phyloP scores from a whole-genome alignment of 495 filamentous ascomycete genomes.

The Daldinia caldariorum region DNA sequence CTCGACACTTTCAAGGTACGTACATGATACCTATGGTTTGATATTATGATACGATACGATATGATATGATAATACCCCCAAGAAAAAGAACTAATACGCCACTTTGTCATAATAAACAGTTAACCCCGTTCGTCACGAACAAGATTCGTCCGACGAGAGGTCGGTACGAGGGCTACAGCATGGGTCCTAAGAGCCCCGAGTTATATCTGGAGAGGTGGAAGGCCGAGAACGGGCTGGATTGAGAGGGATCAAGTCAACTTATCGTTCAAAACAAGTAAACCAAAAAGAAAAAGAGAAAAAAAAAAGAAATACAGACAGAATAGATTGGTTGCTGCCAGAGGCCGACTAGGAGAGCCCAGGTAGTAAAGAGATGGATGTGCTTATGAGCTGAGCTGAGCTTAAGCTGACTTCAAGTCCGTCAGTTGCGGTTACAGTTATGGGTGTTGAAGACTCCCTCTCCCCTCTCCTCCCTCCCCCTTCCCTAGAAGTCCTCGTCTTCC shows the following conservation, averaged over 20 bases:
- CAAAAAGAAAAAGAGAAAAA: no score
- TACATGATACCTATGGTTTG: background rate
- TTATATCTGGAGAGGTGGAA: conserved; percentile 75
- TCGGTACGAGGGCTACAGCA: conserved; percentile 56
- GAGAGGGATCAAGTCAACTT: conserved; percentile 42
- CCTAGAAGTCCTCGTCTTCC: background rate
- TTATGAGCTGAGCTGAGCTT: background rate
- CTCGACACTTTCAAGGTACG: conserved; percentile 76
- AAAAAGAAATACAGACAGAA: background rate
- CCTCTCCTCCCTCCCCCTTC: no score
- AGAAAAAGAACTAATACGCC: conserved; percentile 18
- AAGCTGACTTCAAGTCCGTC: background rate
- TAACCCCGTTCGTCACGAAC: conserved; percentile 86
- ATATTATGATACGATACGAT: no score
- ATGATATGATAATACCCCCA: no score
- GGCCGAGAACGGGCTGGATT: conserved; percentile 71
- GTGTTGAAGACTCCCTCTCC: background rate
- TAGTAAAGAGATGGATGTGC: background rate
- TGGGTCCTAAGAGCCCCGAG: conserved; percentile 65
- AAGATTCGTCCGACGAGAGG: conserved; percentile 63
- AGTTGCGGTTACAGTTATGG: background rate
- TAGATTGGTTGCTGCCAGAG: background rate
- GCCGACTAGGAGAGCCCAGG: background rate
- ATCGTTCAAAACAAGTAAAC: background rate
- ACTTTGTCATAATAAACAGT: conserved; percentile 59